Conservation (phyloP, 805 yeast genomes). For the Candida jianshihensis region DNA sequence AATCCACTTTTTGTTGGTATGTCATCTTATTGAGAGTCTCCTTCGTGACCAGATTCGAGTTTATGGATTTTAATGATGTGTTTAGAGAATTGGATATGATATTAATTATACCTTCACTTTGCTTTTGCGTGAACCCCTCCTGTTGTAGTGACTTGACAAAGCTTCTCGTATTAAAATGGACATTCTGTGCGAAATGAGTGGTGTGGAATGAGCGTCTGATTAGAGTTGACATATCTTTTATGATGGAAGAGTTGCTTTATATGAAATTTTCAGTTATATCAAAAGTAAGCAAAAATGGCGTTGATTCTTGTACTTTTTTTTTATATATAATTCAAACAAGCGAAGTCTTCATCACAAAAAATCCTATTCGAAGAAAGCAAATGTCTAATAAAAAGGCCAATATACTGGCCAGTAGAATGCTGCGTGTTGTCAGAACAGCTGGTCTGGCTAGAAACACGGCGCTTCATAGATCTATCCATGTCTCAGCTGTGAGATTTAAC, state of each 20-base stretch:
- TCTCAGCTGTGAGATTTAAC: no score
- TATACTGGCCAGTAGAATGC: no score
- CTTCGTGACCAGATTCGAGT: constrained; percentile 74
- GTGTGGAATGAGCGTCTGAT: constrained; percentile 3
- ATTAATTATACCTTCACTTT: constrained; percentile 72
- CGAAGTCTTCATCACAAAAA: no score
- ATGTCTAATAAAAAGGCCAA: no score
- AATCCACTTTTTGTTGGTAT: constrained; percentile 94
- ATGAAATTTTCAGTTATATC: not conserved
- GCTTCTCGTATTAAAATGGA: constrained; percentile 22
- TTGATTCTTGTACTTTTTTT: no score
- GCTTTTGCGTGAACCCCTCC: constrained; percentile 67
- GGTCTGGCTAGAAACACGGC: no score
- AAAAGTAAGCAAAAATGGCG: no score
- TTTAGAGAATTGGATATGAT: constrained; percentile 69
- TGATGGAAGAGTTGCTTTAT: not conserved
- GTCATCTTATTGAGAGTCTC: constrained; percentile 79
- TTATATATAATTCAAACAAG: no score
- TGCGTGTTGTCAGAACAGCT: no score
- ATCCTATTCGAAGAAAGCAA: no score
- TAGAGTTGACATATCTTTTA: not conserved
- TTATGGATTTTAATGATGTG: constrained; percentile 71
- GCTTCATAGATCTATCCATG: no score
- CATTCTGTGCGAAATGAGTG: constrained; percentile 5
- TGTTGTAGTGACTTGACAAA: constrained; percentile 27